Percentiles rank a stretch among this genome's conserved stretches.
Evolutionary conservation across 805 yeast genomes (phyloP).

Genomic region (Kuraishia capsulata): DNA sequence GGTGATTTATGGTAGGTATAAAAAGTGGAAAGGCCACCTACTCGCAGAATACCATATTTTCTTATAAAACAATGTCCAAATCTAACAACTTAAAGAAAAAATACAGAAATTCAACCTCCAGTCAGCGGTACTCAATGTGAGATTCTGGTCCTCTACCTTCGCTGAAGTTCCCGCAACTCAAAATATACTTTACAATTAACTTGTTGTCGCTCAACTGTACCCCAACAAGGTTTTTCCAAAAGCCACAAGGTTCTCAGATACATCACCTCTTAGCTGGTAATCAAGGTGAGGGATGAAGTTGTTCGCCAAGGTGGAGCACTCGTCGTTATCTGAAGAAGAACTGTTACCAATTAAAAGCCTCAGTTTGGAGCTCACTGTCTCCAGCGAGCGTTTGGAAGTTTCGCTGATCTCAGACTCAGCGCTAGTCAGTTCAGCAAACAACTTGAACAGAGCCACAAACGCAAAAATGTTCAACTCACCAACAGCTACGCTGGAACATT

Average conservation of each 20-base stretch:
- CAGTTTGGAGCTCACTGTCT: conserved; percentile 12
- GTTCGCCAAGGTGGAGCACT: not conserved
- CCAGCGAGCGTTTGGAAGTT: conserved; percentile 9
- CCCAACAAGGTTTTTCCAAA: conserved; percentile 20
- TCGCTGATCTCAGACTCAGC: conserved; percentile 10
- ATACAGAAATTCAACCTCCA: no score
- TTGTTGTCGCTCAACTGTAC: no score
- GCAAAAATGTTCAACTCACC: conserved; percentile 11
- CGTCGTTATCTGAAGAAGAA: not conserved
- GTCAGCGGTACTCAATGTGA: no score
- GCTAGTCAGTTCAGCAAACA: conserved; percentile 8
- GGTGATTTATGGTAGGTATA: no score
- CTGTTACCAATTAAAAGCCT: conserved; percentile 13
- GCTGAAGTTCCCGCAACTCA: no score
- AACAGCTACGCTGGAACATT: conserved; percentile 2
- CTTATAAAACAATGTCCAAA: no score
- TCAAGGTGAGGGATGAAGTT: conserved; percentile 9
- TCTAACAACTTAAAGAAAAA: no score
- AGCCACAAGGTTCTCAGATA: conserved; percentile 18
- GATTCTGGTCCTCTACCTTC: no score
- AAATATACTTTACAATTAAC: no score
- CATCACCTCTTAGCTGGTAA: conserved; percentile 18
- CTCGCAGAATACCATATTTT: no score
- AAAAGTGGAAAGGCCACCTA: no score
- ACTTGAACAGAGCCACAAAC: conserved; percentile 16